A percentile compares a stretch with the other conserved stretches of the same genome.
phyloP scores from a whole-genome alignment of 495 filamentous ascomycete genomes.

The Penicillium waksmanii region DNA sequence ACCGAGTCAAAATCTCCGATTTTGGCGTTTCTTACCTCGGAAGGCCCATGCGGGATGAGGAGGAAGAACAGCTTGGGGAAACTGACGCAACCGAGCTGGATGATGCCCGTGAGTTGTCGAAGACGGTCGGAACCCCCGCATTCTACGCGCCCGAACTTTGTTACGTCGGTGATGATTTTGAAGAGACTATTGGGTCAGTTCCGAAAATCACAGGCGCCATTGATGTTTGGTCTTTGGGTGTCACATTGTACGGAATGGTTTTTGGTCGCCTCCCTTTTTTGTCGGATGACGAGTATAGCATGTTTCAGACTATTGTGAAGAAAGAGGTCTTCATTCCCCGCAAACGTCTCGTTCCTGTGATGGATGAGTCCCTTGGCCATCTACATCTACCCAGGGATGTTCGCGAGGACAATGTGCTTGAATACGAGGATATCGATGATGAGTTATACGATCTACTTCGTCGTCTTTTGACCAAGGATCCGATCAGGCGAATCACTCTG shows the following conservation, averaged over 20 bases:
- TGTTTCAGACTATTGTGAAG: conserved; percentile 88
- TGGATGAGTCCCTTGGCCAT: conserved; percentile 55
- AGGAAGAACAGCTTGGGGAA: conserved; percentile 78
- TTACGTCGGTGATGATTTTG: conserved; percentile 63
- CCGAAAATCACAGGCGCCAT: conserved; percentile 72
- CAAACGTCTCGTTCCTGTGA: conserved; percentile 75
- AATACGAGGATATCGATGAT: conserved; percentile 84
- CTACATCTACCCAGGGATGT: conserved; percentile 38
- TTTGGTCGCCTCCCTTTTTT: conserved; percentile 93
- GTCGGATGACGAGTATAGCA: conserved; percentile 83
- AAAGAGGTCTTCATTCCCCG: conserved; percentile 86
- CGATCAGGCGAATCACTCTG: conserved; percentile 81
- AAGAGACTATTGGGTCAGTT: conserved; percentile 45
- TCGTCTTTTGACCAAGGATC: conserved; percentile 86
- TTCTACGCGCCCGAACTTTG: conserved; percentile 99
- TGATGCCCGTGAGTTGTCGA: conserved; percentile 90
- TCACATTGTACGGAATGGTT: conserved; percentile 93
- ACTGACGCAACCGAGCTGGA: conserved; percentile 83
- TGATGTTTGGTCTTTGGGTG: conserved; percentile 95
- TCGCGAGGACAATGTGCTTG: conserved; percentile 69
- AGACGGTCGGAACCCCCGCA: conserved; percentile 95
- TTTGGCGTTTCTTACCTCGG: conserved; percentile 98
- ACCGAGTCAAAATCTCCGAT: conserved; percentile 97
- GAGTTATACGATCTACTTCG: conserved; percentile 79
- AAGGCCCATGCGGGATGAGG: conserved; percentile 75